These are phyloP conservation scores for Hypoxylon cercidicola DNA, from an alignment of 495 filamentous ascomycete genomes.

Conservation along the genomic window DNA sequence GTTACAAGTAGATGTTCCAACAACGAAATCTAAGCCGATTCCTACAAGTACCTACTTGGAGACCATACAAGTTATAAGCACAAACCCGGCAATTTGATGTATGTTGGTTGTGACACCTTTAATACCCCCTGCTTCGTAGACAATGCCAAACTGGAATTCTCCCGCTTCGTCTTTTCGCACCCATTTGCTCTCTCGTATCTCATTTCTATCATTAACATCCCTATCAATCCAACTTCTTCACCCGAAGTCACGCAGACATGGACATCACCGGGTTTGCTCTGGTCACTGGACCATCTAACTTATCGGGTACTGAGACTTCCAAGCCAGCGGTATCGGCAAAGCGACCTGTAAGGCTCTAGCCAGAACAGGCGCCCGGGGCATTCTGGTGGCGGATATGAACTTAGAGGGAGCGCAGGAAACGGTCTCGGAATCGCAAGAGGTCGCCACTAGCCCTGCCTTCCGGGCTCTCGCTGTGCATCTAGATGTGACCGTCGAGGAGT, in stretches of 20 bases:
- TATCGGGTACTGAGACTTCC: background rate
- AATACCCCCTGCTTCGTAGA: too few species aligned
- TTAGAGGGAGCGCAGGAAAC: conserved; percentile 37
- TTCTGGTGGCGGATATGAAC: conserved; percentile 54
- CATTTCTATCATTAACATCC: too few species aligned
- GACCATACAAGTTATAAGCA: too few species aligned
- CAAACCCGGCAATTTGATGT: too few species aligned
- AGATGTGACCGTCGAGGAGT: conserved; percentile 45
- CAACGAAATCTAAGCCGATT: too few species aligned
- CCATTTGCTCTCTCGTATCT: too few species aligned
- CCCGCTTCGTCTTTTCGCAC: too few species aligned
- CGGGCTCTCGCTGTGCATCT: conserved; percentile 41
- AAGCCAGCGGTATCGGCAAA: conserved; percentile 49
- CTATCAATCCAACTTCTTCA: too few species aligned
- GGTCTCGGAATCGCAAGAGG: conserved; percentile 37
- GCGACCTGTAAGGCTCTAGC: conserved; percentile 47
- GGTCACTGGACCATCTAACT: conserved; percentile 5
- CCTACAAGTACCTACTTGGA: too few species aligned
- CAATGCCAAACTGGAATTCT: too few species aligned
- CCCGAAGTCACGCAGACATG: background rate
- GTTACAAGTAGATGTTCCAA: too few species aligned
- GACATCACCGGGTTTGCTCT: conserved; percentile 26
- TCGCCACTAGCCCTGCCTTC: conserved; percentile 45
- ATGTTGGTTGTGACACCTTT: too few species aligned
- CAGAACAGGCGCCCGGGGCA: conserved; percentile 44